phyloP scores from a whole-genome alignment of 1,284 basidiomycete species.

The Cutaneotrichosporon sp. region DNA sequence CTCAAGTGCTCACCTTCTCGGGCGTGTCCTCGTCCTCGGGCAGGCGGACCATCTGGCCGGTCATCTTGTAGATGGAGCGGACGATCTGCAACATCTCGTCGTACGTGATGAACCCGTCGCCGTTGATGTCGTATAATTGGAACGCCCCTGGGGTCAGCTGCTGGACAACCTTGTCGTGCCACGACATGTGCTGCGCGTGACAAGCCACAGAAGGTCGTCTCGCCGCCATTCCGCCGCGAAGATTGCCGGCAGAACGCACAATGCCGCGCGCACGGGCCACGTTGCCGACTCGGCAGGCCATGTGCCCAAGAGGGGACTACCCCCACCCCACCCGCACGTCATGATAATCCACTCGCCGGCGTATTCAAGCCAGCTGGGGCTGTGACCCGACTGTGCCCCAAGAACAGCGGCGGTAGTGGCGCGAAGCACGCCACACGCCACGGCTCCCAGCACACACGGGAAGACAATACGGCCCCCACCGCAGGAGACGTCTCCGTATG shows the following conservation, averaged over 20 bases:
- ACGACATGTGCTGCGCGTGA: background rate
- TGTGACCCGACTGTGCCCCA: background rate
- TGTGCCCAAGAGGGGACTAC: background rate
- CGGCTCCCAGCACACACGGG: background rate
- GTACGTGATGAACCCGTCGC: slow-evolving; percentile 94
- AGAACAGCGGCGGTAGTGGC: background rate
- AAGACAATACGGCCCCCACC: background rate
- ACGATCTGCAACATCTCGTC: slow-evolving; percentile 99
- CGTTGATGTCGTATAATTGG: slow-evolving; percentile 98
- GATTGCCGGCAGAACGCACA: background rate
- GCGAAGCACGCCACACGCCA: background rate
- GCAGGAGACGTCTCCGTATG: background rate
- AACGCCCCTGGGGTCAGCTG: slow-evolving; percentile 80
- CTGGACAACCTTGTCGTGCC: background rate
- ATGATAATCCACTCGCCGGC: background rate
- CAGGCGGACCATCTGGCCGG: slow-evolving; percentile 97
- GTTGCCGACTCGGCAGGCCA: background rate
- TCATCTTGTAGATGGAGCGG: slow-evolving; percentile 97
- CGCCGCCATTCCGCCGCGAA: background rate
- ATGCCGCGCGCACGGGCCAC: background rate
- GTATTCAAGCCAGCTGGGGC: background rate
- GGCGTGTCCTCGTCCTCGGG: slow-evolving; percentile 98
- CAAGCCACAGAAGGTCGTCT: background rate
- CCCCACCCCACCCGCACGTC: background rate
- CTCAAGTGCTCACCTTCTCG: slow-evolving; percentile 84